Base-by-base conservation (phyloP, 75 land plant species). In the Isoetes taiwanensis region DNA sequence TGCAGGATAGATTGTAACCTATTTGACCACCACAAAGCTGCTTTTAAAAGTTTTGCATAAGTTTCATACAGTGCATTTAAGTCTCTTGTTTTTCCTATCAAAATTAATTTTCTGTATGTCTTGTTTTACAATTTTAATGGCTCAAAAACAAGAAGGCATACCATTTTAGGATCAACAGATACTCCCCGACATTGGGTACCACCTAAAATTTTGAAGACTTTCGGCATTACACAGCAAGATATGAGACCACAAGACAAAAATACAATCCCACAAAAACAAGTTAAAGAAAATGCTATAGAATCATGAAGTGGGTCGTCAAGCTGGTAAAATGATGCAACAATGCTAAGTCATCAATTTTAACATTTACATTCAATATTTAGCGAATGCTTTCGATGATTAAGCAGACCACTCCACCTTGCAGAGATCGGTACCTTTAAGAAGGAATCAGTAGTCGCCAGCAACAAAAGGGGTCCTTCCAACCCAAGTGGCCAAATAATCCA, bases 401-500 rank as follows among this genome's bases (percentile, higher is more conserved):
- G n/a, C 17, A 10, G 4, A 8, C 10, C 19, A 8, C 12, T 11
- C 19, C 19, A 9, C 12, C 10, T 12, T 8, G 9, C 10, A 48
- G 10, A 11, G 19, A 20, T n/a, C 30, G 64, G 48, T 76, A 85
- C 96, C 58, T 80, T 94, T 0, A 96, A 95, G 61, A 81, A 94
- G 62, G 81, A 73, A 64, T 94, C 84, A 32, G 99, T 90, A 52
- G 84, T 86, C 99, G n/a, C n/a, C n/a, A n/a, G n/a, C 99, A 88
- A 64, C 85, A 81, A 59, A 94, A 76, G 28, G 99, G 96, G 62
- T 94, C 96, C 62, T 88, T 90, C 58, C 85, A 61, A 24, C 88
- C 89, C 32, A 74, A 86, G 41, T 89, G 54, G 52, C 62, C 70
- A 34, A 78, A 16, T 29, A 6, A 26, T 61, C 63, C 39, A 69